A percentile compares a stretch with the other conserved stretches of the same genome.
Evolutionary conservation across 2,329 filamentous ascomycete genomes (phyloP).

Genomic region (Epichloe sylvatica): DNA sequence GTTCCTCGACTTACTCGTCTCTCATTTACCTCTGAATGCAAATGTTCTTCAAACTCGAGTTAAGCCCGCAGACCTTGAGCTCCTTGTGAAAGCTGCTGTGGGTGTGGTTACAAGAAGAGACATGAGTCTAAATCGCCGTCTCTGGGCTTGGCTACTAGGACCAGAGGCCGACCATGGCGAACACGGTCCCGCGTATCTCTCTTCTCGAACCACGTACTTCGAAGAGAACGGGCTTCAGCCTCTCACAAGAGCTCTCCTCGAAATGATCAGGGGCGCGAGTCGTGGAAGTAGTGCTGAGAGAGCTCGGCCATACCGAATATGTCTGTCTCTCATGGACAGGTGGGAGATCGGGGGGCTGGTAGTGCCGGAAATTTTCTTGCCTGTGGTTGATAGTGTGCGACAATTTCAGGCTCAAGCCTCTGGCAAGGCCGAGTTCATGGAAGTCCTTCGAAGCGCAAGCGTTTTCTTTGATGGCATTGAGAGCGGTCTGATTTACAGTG

Average conservation of each 20-base stretch:
- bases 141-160: conserved; percentile 95
- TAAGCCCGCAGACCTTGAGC: conserved; percentile 61
- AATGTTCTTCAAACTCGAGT: conserved; percentile 64
- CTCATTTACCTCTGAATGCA: conserved; percentile 75
- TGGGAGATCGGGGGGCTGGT: conserved; percentile 93
- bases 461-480: conserved; percentile 97
- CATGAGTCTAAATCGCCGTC: conserved; percentile 86
- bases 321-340: conserved; percentile 90
- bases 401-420: conserved; percentile 53
- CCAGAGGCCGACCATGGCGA: conserved; percentile 39
- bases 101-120: conserved; percentile 80
- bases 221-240: conserved; percentile 62
- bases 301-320: conserved; percentile 78
- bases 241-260: conserved; percentile 59
- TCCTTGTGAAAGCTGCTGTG: conserved; percentile 69
- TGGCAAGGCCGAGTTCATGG: conserved; percentile 59
- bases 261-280: conserved; percentile 49
- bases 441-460: conserved; percentile 84
- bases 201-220: conserved; percentile 66
- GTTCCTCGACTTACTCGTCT: conserved; percentile 83
- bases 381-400: conserved; percentile 67
- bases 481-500: conserved; percentile 81
- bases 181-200: conserved; percentile 30
- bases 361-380: conserved; percentile 76
- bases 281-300: conserved; percentile 38